Percentiles rank a stretch among this genome's conserved stretches.
Evolutionary conservation across 495 filamentous ascomycete species (phyloP).

Genomic region (Aspergillus cavernicola): DNA sequence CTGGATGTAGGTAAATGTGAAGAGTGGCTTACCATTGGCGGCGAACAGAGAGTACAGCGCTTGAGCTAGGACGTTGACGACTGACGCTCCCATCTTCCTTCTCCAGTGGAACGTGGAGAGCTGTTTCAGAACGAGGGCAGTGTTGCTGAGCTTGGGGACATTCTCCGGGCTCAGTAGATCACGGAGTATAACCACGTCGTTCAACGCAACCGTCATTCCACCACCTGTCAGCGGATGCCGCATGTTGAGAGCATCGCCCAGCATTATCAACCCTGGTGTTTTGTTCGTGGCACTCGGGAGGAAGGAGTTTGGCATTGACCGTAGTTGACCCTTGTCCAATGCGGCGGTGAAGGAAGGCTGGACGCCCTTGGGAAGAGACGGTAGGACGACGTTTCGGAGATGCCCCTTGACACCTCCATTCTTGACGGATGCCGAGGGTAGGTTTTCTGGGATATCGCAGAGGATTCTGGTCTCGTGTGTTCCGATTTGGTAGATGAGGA

Average conservation of each 20-base stretch:
- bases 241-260: constrained; percentile 96
- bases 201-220: constrained; percentile 93
- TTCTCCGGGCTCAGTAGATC: constrained; percentile 62
- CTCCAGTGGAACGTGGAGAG: constrained; percentile 82
- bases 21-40: constrained; percentile 64
- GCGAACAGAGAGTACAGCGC: constrained; percentile 89
- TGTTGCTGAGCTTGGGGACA: constrained; percentile 68
- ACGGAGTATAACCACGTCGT: constrained; percentile 75
- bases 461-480: constrained; percentile 88
- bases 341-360: constrained; percentile 72
- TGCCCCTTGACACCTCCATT: constrained; percentile 82
- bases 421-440: constrained; percentile 63
- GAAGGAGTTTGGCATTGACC: constrained; percentile 92
- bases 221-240: constrained; percentile 91
- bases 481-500: constrained; percentile 96
- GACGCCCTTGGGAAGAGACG: constrained; percentile 66
- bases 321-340: constrained; percentile 65
- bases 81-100: constrained; percentile 72
- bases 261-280: constrained; percentile 70
- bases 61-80: constrained; percentile 95
- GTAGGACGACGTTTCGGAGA: constrained; percentile 71
- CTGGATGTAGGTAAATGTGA: no score
- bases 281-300: constrained; percentile 71
- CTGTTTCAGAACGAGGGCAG: constrained; percentile 56
- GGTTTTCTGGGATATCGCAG: constrained; percentile 80